These are phyloP conservation scores for Coemansia furcata DNA, from an alignment of 192 early-diverging fungal genomes.

Conservation along the genomic window DNA sequence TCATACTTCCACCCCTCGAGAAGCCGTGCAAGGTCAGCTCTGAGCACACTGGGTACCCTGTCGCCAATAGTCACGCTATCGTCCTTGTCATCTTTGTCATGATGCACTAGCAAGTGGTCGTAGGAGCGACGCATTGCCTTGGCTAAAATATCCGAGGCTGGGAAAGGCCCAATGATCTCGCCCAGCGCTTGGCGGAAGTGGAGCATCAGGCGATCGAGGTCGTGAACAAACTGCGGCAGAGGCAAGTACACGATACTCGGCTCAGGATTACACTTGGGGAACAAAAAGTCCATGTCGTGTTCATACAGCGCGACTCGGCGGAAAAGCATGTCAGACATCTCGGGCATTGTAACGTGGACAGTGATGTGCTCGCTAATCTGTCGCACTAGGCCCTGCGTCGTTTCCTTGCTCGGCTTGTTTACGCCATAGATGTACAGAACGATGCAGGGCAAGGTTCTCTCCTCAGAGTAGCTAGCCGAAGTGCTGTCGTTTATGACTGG, in stretches of 20 bases:
- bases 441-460: slow-evolving; percentile 29
- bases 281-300: slow-evolving; percentile 50
- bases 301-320: slow-evolving; percentile 39
- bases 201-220: slow-evolving; percentile 33
- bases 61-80: slow-evolving; percentile 11
- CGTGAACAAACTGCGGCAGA: slow-evolving; percentile 47
- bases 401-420: slow-evolving; percentile 37
- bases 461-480: slow-evolving; percentile 17
- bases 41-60: slow-evolving; percentile 29
- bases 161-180: slow-evolving; percentile 38
- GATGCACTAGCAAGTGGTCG: slow-evolving; percentile 28
- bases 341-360: slow-evolving; percentile 39
- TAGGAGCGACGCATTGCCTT: slow-evolving; percentile 41
- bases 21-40: slow-evolving; percentile 24
- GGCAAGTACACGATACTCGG: slow-evolving; percentile 49
- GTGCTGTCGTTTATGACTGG: neutral
- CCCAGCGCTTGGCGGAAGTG: slow-evolving; percentile 45
- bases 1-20: slow-evolving; percentile 50
- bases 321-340: slow-evolving; percentile 45
- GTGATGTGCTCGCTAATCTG: slow-evolving; percentile 49
- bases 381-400: slow-evolving; percentile 39
- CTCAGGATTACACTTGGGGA: slow-evolving; percentile 47
- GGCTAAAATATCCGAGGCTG: slow-evolving; percentile 23
- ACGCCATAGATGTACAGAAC: slow-evolving; percentile 41
- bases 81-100: slow-evolving; percentile 4